phyloP scores from a whole-genome alignment of 768 basidiomycete genomes.

The Tephrocybe sp. region DNA sequence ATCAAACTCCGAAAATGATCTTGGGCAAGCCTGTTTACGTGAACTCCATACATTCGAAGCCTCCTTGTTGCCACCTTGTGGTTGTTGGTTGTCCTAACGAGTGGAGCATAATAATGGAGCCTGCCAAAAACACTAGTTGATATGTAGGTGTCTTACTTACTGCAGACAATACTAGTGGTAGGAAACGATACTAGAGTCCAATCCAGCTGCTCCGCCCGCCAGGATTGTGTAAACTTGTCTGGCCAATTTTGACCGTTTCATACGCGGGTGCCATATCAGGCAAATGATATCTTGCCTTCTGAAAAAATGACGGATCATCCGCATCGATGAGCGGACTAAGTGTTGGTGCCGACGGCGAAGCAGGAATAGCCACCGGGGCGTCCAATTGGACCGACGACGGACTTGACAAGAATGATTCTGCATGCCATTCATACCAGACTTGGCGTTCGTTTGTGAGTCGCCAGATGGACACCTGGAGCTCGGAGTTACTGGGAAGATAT shows the following conservation, averaged over 20 bases:
- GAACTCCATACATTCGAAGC: background rate
- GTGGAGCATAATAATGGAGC: background rate
- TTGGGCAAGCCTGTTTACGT: background rate
- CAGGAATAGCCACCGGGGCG: constrained; percentile 3
- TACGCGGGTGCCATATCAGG: constrained; percentile 19
- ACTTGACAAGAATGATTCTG: constrained; percentile 84
- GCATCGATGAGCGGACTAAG: constrained; percentile 77
- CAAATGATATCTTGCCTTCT: constrained; percentile 8
- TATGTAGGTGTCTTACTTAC: background rate
- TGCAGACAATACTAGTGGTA: background rate
- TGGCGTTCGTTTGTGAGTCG: constrained; percentile 83
- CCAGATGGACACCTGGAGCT: constrained; percentile 93
- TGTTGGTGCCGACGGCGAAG: constrained; percentile 20
- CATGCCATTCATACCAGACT: constrained; percentile 99
- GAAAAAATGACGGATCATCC: constrained; percentile 36
- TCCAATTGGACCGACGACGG: constrained; percentile 31
- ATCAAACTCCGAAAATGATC: constrained; percentile 14
- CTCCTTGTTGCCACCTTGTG: background rate
- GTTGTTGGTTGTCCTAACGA: background rate
- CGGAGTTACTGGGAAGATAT: constrained; percentile 89
- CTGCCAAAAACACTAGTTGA: too few relatives aligned
- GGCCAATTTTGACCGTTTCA: constrained; percentile 85
- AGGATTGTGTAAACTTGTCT: constrained; percentile 90
- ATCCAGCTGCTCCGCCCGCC: constrained; percentile 92
- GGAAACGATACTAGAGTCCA: too few relatives aligned